A percentile compares a stretch with the other conserved stretches of the same genome.
phyloP scores from a whole-genome alignment of 768 basidiomycete species.

The Rhizopogon vulgaris region DNA sequence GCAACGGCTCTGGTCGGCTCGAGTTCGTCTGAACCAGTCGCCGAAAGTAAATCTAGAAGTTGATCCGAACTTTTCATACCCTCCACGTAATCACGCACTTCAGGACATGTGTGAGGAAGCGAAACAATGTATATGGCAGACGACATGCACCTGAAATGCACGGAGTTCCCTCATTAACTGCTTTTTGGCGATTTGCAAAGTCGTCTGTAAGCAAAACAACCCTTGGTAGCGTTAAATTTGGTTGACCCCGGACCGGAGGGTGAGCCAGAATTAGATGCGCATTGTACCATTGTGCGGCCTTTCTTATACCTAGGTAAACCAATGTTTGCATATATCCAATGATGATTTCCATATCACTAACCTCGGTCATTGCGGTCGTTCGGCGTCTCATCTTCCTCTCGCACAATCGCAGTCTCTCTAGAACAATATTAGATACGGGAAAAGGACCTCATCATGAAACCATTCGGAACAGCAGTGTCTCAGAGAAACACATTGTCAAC shows the following conservation, averaged over 20 bases:
- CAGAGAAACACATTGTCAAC: neutral
- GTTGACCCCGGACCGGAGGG: constrained; percentile 46
- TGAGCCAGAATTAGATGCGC: constrained; percentile 55
- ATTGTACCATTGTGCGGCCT: constrained; percentile 83
- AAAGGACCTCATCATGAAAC: neutral
- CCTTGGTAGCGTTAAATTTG: constrained; percentile 39
- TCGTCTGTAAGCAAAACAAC: constrained; percentile 90
- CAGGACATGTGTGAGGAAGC: neutral
- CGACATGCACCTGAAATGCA: constrained; percentile 51
- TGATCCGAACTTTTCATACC: constrained; percentile 56
- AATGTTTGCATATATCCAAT: neutral
- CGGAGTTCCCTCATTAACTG: constrained; percentile 55
- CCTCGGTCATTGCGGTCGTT: constrained; percentile 96
- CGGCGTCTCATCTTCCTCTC: constrained; percentile 74
- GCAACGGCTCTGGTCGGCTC: constrained; percentile 55
- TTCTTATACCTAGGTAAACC: constrained; percentile 69
- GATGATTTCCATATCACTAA: constrained; percentile 22
- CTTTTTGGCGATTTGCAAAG: constrained; percentile 73
- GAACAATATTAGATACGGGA: neutral
- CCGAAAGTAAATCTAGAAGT: constrained; percentile 79
- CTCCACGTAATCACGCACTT: constrained; percentile 80
- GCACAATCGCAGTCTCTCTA: constrained; percentile 76
- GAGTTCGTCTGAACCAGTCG: constrained; percentile 53
- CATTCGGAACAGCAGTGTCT: neutral
- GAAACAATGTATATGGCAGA: neutral